Evolutionary conservation across 805 yeast genomes (phyloP), one percentile per base, ranked within the genome.

Genomic region (Candida nonsorbophila): DNA sequence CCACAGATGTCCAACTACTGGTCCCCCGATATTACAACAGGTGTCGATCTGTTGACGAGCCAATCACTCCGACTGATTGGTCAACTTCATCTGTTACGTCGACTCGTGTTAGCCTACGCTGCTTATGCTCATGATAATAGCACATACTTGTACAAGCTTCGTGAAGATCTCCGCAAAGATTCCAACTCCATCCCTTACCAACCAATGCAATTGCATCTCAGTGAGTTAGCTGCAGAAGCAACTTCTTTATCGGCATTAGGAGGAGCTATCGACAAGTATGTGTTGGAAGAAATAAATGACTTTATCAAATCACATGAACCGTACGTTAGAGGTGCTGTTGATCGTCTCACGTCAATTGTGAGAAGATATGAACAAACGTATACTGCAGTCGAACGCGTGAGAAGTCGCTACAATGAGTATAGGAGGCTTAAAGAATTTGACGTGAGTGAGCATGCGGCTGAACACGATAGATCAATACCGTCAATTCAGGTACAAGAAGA

Each of bases 241-340:
- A 40, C 41, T 14, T 28, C 37, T 3, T 38, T 54, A 24, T 37
- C 45, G 15, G 36, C 30, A 3, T 42, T 59, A 21, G 61, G 68
- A 3, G 40, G 56, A 1, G 44, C 44, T 3, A 57, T 65, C 14
- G 70, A 65, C 31, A 37, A 47, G 12, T 47, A 47, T 14, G 55
- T 62, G 2, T 41, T 64, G 32, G 58, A 53, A 19, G 41, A 45
- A 3, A 37, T 64, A n/a, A 55, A 64, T 10, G 41, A 37, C 5
- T 62, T 58, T 35, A 44, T 64, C 9, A 64, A 63, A 32, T 30
- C 31, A 6, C 45, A 62, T 27, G 69, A 65, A 33, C 64, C 69
- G 0, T 51, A 41, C 23, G 44, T 62, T 7, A 38, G 49, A 7
- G 25, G 34, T 4, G 36, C 43, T 1, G 28, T 61, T 25, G 44